A percentile compares a stretch with the other conserved stretches of the same genome.
Evolutionary conservation across 2,329 filamentous ascomycete genomes (phyloP).

Genomic region (Metarhizium guizhouense): DNA sequence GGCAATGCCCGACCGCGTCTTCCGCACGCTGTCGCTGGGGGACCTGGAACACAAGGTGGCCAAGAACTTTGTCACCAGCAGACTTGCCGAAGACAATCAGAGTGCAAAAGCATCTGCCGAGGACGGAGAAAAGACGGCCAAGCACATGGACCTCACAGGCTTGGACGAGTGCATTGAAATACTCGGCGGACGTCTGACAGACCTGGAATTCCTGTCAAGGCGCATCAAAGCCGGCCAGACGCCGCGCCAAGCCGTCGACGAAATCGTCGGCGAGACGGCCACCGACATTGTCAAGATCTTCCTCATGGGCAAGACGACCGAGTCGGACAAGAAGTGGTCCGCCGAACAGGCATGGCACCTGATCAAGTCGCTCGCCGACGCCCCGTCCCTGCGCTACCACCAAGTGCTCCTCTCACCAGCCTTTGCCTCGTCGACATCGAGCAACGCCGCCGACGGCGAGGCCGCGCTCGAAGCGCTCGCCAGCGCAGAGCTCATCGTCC

Average conservation of each 20-base stretch:
- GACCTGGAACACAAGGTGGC: slow-evolving; percentile 82
- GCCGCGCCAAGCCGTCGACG: slow-evolving; percentile 69
- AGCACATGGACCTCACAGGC: slow-evolving; percentile 47
- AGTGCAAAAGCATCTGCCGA: slow-evolving; percentile 17
- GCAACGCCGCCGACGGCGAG: slow-evolving; percentile 54
- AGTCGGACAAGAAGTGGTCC: slow-evolving; percentile 57
- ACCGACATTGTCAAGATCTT: slow-evolving; percentile 93
- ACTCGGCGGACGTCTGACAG: slow-evolving; percentile 86
- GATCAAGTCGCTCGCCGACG: slow-evolving; percentile 66
- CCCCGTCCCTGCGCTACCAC: slow-evolving; percentile 69
- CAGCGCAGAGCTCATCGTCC: slow-evolving; percentile 75
- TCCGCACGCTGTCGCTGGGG: slow-evolving; percentile 75
- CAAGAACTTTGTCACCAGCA: slow-evolving; percentile 80
- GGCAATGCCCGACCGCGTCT: slow-evolving; percentile 82
- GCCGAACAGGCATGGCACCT: slow-evolving; percentile 85
- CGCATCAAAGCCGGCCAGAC: slow-evolving; percentile 81
- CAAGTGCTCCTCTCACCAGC: slow-evolving; percentile 70
- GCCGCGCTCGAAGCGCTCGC: slow-evolving; percentile 70
- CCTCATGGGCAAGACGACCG: slow-evolving; percentile 52
- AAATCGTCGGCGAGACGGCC: slow-evolving; percentile 83
- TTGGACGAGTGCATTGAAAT: slow-evolving; percentile 74
- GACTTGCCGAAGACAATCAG: slow-evolving; percentile 49
- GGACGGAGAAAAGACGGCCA: slow-evolving; percentile 13
- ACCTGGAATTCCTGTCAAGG: slow-evolving; percentile 88
- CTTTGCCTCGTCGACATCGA: slow-evolving; percentile 51